Evolutionary conservation across 345 rosid species (phyloP).

Genomic region (Arabis hirsuta): DNA sequence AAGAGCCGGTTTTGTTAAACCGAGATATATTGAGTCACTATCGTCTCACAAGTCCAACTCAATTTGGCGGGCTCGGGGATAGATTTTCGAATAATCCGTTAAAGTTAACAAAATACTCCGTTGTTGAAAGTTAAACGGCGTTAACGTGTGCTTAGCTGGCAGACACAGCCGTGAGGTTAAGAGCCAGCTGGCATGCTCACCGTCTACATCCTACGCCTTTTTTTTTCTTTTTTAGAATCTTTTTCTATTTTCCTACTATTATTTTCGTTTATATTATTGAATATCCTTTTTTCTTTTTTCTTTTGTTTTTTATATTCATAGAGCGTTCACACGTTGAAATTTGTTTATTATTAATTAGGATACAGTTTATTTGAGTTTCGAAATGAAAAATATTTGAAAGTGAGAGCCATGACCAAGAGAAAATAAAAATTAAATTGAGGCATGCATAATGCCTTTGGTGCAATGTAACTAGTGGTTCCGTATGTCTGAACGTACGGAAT

Average conservation of each 20-base stretch:
- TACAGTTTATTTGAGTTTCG: not conserved
- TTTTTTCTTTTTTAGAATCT: not conserved
- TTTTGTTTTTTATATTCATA: not conserved
- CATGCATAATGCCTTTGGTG: not conserved
- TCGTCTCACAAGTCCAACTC: conserved; percentile 13
- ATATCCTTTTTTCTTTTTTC: not conserved
- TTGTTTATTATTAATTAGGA: no score
- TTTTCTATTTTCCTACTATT: not conserved
- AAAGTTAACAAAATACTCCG: conserved; percentile 33
- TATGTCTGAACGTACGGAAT: conserved; percentile 32
- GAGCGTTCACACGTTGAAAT: not conserved
- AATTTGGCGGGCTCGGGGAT: conserved; percentile 39
- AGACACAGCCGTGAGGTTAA: conserved; percentile 15
- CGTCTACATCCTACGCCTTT: not conserved
- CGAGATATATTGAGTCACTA: conserved; percentile 24
- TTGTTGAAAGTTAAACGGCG: conserved; percentile 27
- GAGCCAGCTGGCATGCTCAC: conserved; percentile 36
- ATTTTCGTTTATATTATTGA: not conserved
- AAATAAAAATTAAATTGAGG: not conserved
- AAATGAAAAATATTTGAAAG: not conserved
- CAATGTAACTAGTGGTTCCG: conserved; percentile 27
- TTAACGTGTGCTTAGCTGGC: conserved; percentile 41
- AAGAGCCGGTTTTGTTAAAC: conserved; percentile 22
- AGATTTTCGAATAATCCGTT: conserved; percentile 36
- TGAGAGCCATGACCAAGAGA: conserved; percentile 6